These are phyloP conservation scores for Erodium moschatum DNA, from an alignment of 441 rosid genomes.

Conservation along the genomic window DNA sequence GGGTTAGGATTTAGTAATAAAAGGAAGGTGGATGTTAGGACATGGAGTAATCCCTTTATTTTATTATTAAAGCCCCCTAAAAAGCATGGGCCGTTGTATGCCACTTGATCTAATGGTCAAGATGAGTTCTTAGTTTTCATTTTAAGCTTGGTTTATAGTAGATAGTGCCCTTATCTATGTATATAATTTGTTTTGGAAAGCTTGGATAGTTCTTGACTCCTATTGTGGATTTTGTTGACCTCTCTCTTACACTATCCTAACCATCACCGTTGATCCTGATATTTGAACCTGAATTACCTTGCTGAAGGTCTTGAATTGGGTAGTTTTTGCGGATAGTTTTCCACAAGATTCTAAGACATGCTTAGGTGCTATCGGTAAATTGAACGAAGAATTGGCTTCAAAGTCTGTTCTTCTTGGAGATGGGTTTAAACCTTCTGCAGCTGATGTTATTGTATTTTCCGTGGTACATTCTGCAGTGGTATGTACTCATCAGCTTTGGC, in stretches of 20 bases:
- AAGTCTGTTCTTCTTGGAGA: conserved; percentile 55
- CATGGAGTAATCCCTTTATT: too few species aligned
- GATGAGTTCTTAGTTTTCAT: too few species aligned
- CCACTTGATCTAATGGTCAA: too few species aligned
- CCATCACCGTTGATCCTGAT: background rate
- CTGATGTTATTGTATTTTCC: conserved; percentile 64
- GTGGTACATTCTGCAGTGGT: conserved; percentile 62
- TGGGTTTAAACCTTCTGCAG: conserved; percentile 64
- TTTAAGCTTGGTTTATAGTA: too few species aligned
- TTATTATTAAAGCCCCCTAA: too few species aligned
- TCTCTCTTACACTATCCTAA: background rate
- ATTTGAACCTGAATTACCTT: background rate
- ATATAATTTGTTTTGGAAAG: background rate
- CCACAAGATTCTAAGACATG: conserved; percentile 40
- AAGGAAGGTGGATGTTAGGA: too few species aligned
- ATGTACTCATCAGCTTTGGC: conserved; percentile 19
- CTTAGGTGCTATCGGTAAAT: conserved; percentile 35
- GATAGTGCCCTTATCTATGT: background rate
- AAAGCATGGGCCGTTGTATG: too few species aligned
- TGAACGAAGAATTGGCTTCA: conserved; percentile 53
- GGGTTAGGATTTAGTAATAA: too few species aligned
- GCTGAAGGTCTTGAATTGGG: conserved; percentile 65
- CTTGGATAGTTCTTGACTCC: too few species aligned
- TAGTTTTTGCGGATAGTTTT: conserved; percentile 56
- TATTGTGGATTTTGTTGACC: background rate